Evolutionary conservation across 768 basidiomycete species (phyloP).

Genomic region (Boletus eberwhitei): DNA sequence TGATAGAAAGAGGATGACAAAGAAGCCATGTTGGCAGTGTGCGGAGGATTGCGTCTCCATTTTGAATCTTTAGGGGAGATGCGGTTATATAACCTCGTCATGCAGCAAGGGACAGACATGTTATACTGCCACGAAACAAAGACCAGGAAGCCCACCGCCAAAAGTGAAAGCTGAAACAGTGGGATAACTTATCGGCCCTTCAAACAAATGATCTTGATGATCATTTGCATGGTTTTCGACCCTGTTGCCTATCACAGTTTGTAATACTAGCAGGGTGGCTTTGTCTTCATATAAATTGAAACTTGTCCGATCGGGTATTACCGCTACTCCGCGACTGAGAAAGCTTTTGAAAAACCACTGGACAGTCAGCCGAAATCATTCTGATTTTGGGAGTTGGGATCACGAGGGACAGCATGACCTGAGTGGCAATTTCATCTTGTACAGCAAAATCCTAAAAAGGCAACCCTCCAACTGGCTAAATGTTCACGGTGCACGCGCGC

Average conservation of each 20-base stretch:
- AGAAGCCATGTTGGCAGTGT: slow-evolving; percentile 16
- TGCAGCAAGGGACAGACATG: slow-evolving; percentile 28
- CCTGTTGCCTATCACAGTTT: slow-evolving; percentile 27
- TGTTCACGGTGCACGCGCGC: not conserved
- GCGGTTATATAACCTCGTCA: slow-evolving; percentile 28
- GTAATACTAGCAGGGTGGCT: slow-evolving; percentile 10
- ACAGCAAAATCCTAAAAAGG: slow-evolving; percentile 8
- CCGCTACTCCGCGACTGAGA: slow-evolving; percentile 8
- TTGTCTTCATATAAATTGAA: slow-evolving; percentile 5
- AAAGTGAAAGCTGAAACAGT: slow-evolving; percentile 9
- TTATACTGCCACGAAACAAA: slow-evolving; percentile 8
- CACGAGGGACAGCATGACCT: slow-evolving; percentile 16
- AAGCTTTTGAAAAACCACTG: slow-evolving; percentile 2
- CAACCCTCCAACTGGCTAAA: not conserved
- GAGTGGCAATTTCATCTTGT: not conserved
- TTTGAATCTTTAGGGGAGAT: slow-evolving; percentile 5
- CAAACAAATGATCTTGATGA: slow-evolving; percentile 19
- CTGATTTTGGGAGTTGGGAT: slow-evolving; percentile 9
- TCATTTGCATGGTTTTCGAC: slow-evolving; percentile 20
- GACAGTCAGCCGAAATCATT: slow-evolving; percentile 9
- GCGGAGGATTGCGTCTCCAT: slow-evolving; percentile 18
- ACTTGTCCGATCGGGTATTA: slow-evolving; percentile 8
- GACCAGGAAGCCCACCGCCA: slow-evolving; percentile 12
- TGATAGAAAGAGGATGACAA: slow-evolving; percentile 29
- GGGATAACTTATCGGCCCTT: slow-evolving; percentile 19